Conservation (phyloP, 2,329 filamentous ascomycete species). For the Colletotrichum costaricense region DNA sequence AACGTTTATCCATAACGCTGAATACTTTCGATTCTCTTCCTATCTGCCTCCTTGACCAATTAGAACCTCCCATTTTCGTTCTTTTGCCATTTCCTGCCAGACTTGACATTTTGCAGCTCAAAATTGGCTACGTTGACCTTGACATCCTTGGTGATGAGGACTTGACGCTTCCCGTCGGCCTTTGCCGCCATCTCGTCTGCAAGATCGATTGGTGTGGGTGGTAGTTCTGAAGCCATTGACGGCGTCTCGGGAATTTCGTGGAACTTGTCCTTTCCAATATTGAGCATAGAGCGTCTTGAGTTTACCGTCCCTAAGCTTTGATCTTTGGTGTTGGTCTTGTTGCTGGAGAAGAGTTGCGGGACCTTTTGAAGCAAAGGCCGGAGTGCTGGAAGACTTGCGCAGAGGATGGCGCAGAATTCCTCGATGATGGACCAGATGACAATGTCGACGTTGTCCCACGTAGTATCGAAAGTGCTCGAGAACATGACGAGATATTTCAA, state of each 20-base stretch:
- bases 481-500: constrained; percentile 36
- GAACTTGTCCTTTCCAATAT: constrained; percentile 17
- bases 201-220: constrained; percentile 25
- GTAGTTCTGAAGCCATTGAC: background rate
- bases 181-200: constrained; percentile 28
- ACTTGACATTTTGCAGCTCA: constrained; percentile 14
- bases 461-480: constrained; percentile 35
- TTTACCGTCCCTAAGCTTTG: background rate
- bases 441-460: constrained; percentile 46
- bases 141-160: constrained; percentile 7
- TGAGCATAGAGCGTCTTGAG: constrained; percentile 20
- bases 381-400: constrained; percentile 53
- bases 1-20: background rate
- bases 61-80: background rate
- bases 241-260: constrained; percentile 4
- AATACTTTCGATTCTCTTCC: background rate
- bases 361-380: constrained; percentile 49
- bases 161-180: constrained; percentile 27
- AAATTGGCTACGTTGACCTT: background rate
- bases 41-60: background rate
- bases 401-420: constrained; percentile 51
- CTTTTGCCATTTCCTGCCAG: constrained; percentile 14
- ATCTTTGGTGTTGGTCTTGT: constrained; percentile 20
- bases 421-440: constrained; percentile 48
- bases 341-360: constrained; percentile 16